Percentiles rank a stretch among this genome's conserved stretches.
Evolutionary conservation across 2,329 filamentous ascomycete genomes (phyloP).

Genomic region (Fusarium decemcellulare): DNA sequence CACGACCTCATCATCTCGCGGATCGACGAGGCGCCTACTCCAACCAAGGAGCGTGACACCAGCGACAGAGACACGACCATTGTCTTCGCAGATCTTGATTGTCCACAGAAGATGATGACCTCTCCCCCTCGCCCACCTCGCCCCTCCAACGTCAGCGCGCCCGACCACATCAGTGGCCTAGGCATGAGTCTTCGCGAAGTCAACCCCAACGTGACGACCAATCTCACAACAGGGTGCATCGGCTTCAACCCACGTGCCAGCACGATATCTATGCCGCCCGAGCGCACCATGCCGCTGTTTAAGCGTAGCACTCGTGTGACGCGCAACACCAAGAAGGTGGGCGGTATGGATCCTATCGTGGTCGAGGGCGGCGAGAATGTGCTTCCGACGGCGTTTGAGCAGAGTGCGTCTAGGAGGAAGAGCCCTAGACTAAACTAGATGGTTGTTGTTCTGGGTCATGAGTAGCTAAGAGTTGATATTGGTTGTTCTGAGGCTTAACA

Average conservation of each 20-base stretch:
- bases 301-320: conserved; percentile 61
- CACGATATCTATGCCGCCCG: conserved; percentile 57
- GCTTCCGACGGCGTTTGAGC: conserved; percentile 60
- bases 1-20: conserved; percentile 61
- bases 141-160: conserved; percentile 43
- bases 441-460: background rate
- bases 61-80: conserved; percentile 55
- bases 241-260: conserved; percentile 61
- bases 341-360: conserved; percentile 41
- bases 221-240: conserved; percentile 53
- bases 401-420: conserved; percentile 66
- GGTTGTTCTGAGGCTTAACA: conserved; percentile 3
- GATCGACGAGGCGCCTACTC: conserved; percentile 51
- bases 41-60: conserved; percentile 42
- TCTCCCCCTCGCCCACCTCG: conserved; percentile 53
- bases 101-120: conserved; percentile 42
- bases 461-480: background rate
- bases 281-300: conserved; percentile 62
- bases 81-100: conserved; percentile 59
- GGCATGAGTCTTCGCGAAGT: conserved; percentile 68
- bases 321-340: conserved; percentile 52
- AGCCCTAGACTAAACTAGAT: conserved; percentile 64
- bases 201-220: conserved; percentile 65
- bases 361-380: conserved; percentile 68
- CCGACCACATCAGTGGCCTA: conserved; percentile 48